Conservation (phyloP, 129 eudicot species). For the Flaveria linearis region DNA sequence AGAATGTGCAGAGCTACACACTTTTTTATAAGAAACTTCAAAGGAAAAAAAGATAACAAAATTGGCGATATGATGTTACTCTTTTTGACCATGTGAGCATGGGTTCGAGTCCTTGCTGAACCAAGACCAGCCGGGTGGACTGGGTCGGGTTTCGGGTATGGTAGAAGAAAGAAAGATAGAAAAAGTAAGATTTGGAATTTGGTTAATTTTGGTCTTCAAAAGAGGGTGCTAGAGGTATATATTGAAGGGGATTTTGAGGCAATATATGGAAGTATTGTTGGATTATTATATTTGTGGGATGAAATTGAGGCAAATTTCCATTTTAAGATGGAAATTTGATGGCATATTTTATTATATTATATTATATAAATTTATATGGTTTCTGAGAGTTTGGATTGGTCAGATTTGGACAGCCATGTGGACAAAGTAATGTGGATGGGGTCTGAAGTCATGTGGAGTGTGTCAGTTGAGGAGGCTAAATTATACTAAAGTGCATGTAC, state of each 20-base stretch:
- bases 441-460: slow-evolving; percentile 70
- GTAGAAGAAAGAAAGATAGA: background rate
- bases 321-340: slow-evolving; percentile 35
- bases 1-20: slow-evolving; percentile 34
- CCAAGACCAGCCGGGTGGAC: background rate
- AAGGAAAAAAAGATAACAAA: background rate
- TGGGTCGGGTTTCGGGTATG: background rate
- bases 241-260: slow-evolving; percentile 33
- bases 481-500: slow-evolving; percentile 24
- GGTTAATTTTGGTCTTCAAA: slow-evolving; percentile 32
- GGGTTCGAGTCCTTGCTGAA: slow-evolving; percentile 2
- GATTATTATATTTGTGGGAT: slow-evolving; percentile 34
- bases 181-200: slow-evolving; percentile 5
- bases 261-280: slow-evolving; percentile 40
- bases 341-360: background rate
- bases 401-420: slow-evolving; percentile 54
- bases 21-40: background rate
- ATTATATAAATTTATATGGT: background rate
- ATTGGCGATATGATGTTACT: background rate
- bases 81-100: background rate
- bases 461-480: slow-evolving; percentile 56
- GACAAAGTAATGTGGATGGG: slow-evolving; percentile 73
- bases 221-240: slow-evolving; percentile 45
- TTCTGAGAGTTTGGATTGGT: slow-evolving; percentile 48
- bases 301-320: slow-evolving; percentile 34